Percentiles rank a stretch among this genome's conserved stretches.
phyloP scores from a whole-genome alignment of 768 basidiomycete species.

The Boletellus sp. region DNA sequence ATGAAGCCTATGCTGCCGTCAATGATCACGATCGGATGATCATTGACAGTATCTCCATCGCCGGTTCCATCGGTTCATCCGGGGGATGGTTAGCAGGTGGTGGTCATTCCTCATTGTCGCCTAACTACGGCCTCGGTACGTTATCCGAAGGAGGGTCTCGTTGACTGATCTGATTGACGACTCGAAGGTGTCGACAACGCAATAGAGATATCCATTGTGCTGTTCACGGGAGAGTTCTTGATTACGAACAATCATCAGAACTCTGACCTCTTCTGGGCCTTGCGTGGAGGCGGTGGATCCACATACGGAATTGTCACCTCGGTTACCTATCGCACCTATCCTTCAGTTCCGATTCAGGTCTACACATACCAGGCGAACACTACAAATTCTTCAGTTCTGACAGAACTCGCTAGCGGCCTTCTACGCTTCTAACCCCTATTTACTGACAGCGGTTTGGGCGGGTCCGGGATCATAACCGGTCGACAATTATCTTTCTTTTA shows the following conservation, averaged over 20 bases:
- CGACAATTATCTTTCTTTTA: no score
- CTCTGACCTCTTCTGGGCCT: constrained; percentile 49
- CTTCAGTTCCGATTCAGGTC: constrained; percentile 31
- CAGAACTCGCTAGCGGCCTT: no score
- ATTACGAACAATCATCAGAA: constrained; percentile 40
- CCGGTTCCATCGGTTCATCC: constrained; percentile 44
- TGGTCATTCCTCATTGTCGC: constrained; percentile 42
- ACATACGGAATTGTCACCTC: constrained; percentile 48
- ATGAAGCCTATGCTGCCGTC: constrained; percentile 40
- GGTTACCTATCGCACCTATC: constrained; percentile 44
- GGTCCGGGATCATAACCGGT: no score
- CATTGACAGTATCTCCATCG: constrained; percentile 40
- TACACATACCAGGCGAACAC: not conserved
- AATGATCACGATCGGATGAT: constrained; percentile 36
- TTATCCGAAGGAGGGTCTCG: not conserved
- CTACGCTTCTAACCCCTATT: no score
- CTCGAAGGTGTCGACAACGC: constrained; percentile 44
- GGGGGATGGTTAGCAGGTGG: constrained; percentile 51
- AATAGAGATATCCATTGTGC: constrained; percentile 43
- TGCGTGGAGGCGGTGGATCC: constrained; percentile 49
- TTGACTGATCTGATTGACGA: not conserved
- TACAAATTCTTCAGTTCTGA: no score
- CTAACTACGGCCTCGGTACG: constrained; percentile 42
- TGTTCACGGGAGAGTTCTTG: constrained; percentile 38
- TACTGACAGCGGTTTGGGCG: no score